These are phyloP conservation scores for Suillus paluster DNA, from an alignment of 768 basidiomycete species.

Conservation along the genomic window DNA sequence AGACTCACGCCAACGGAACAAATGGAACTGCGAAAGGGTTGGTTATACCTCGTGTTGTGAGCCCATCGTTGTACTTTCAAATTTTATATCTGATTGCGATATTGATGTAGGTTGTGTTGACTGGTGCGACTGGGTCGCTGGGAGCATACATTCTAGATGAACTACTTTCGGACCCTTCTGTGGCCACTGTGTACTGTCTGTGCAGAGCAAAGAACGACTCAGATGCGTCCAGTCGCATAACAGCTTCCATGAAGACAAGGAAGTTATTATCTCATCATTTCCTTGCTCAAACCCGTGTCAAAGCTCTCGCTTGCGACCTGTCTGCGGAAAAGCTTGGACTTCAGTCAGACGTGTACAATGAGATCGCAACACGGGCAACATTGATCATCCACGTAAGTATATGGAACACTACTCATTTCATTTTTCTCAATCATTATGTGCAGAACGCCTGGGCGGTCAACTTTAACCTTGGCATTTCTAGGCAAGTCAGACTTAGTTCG, in stretches of 20 bases:
- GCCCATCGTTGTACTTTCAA: conserved; percentile 18
- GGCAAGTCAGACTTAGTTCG: conserved; percentile 11
- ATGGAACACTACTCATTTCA: not conserved
- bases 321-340: conserved; percentile 48
- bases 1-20: conserved; percentile 7
- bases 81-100: not conserved
- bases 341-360: conserved; percentile 37
- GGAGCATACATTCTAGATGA: conserved; percentile 58
- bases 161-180: conserved; percentile 40
- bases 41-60: not conserved
- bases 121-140: conserved; percentile 57
- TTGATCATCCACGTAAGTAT: conserved; percentile 48
- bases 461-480: conserved; percentile 46
- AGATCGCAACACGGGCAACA: conserved; percentile 41
- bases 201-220: conserved; percentile 51
- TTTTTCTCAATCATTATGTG: not conserved
- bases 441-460: conserved; percentile 64
- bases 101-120: conserved; percentile 40
- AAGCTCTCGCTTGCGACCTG: conserved; percentile 48
- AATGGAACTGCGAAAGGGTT: conserved; percentile 17
- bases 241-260: conserved; percentile 45
- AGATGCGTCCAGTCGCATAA: conserved; percentile 46
- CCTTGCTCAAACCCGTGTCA: conserved; percentile 32
- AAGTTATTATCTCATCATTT: conserved; percentile 28
- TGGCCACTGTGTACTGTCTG: conserved; percentile 52